Base-by-base conservation (phyloP, 495 filamentous ascomycete genomes). In the Massariosphaeria phaeospora region DNA sequence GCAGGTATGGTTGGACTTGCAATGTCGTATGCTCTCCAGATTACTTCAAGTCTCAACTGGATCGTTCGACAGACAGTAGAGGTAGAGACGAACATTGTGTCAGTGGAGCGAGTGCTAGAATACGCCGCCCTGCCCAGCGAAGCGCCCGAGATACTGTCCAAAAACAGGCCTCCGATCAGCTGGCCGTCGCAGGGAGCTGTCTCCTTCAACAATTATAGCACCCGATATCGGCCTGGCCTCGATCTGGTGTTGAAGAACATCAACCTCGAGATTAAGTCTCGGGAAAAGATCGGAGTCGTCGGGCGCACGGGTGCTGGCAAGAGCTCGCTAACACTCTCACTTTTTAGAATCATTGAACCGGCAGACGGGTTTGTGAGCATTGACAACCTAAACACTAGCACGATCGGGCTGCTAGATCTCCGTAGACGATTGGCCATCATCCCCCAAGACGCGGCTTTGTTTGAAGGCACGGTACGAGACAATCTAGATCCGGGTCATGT, bases 1-100 rank as follows among this genome's bases (percentile, higher is more conserved):
- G 73, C 83, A 13, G 94, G 94, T 44, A 75, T 83, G 75, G 94
- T 96, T 44, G 94, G 94, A 74, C 75, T 99, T 67, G 80, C 89
- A 52, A 93, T 99, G 90, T 94, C 90, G 33, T 96, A 97, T 69
- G 93, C 90, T 41, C 77, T 99, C 57, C 88, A 96, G 73, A 97
- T 97, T 66, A 99, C 94, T 17, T 86, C 89, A 65, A 94, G 91
- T n/a, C 76, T 99, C 56, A 99, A 99, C 74, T 99, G 93, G 93
- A 96, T 99, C 63, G 94, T 99, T 39, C 85, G 94, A 48, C 94
- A 99, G 73, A 96, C 93, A 3, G 94, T 99, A 13, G 94, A 99
- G 71, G 94, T 97, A 26, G 94, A 99, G 76, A 97, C 93, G 31
- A 99, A 99, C 71, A 97, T 97, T 57, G 91, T 99, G 51, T 95